Evolutionary conservation across 169 alveolate genomes (phyloP), one percentile per base, ranked within the genome.

Genomic region (Eimeria zaria): DNA sequence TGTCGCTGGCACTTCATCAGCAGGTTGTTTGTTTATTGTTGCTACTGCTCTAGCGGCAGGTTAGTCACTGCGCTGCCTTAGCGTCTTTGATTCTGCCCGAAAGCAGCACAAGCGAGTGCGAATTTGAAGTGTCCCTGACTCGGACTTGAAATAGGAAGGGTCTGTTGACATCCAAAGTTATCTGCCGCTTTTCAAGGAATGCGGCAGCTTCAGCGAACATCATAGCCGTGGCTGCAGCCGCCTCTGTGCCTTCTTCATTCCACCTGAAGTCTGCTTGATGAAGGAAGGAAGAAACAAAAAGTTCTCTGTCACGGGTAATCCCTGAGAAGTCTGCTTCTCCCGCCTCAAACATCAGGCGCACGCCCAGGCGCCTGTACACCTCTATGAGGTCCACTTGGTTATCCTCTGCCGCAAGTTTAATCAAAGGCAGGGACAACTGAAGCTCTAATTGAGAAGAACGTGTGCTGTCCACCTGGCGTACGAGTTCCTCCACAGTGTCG

Each of bases 161-260:
- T n/a, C 36, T 14, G 48, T 81, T 33, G 69, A 51, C 73, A 12
- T 1, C 69, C 51, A 81, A 36, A 30, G 9, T 6, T 24, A 27
- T 48, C 6, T 36, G 33, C 27, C 48, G 39, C 90, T 51, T 81
- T 48, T 71, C 73, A n/a, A 48, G 12, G 48, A n/a, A 12, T 51
- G 41, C n/a, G 24, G 73, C 9, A 36, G 62, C 11, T n/a, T 20
- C 69, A 58, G 69, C 69, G 73, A 91, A 22, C 58, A 58, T 67
- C 96, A 78, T 60, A 80, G 91, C 91, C 2, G 96, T 76, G n/a
- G 96, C 96, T 2, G 96, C 90, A 12, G 96, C 73, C 18, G 96
- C 96, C 67, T 73, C 96, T 0, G 96, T 91, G n/a, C 96, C 96
- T 41, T 91, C 55, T 48, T 91, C 96, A 41, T 91, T 80, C n/a